Evolutionary conservation across 352 stramenopile species (phyloP).

Genomic region (Phytophthora fragariae): DNA sequence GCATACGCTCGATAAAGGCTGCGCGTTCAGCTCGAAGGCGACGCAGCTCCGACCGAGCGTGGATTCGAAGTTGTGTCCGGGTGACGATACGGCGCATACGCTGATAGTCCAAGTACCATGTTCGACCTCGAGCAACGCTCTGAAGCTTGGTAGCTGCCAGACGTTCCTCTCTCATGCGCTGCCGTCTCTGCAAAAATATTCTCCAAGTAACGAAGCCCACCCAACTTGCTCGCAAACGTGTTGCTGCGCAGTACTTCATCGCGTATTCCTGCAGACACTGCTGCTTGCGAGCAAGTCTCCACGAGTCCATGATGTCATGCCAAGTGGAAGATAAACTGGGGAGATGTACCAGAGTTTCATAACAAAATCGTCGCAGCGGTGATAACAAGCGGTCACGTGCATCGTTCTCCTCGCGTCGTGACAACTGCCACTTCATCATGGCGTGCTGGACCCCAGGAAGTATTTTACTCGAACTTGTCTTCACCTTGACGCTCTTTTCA

Average conservation of each 20-base stretch:
- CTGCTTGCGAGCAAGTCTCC: slow-evolving; percentile 52
- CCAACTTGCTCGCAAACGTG: slow-evolving; percentile 57
- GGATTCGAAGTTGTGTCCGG: slow-evolving; percentile 37
- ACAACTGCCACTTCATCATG: slow-evolving; percentile 29
- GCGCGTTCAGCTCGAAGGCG: slow-evolving; percentile 40
- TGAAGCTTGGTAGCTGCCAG: slow-evolving; percentile 55
- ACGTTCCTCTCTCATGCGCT: slow-evolving; percentile 53
- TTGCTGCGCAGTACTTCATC: slow-evolving; percentile 55
- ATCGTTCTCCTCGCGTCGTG: slow-evolving; percentile 5
- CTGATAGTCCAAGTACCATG: slow-evolving; percentile 32
- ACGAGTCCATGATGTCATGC: slow-evolving; percentile 53
- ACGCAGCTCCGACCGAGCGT: slow-evolving; percentile 47
- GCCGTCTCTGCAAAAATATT: slow-evolving; percentile 20
- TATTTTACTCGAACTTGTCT: slow-evolving; percentile 2
- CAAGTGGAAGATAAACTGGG: slow-evolving; percentile 53
- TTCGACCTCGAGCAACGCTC: slow-evolving; percentile 43
- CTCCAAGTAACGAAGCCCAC: slow-evolving; percentile 35
- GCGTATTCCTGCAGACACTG: slow-evolving; percentile 36
- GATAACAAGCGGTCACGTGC: slow-evolving; percentile 5
- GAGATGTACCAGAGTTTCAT: slow-evolving; percentile 54
- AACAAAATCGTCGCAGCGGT: slow-evolving; percentile 46
- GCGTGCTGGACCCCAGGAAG: slow-evolving; percentile 19
- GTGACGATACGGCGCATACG: slow-evolving; percentile 10
- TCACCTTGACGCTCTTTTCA: not conserved
- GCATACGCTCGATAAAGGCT: slow-evolving; percentile 55